A percentile compares a stretch with the other conserved stretches of the same genome.
Conservation (phyloP, 2,329 filamentous ascomycete genomes). For the Neofusicoccum umdonicola region DNA sequence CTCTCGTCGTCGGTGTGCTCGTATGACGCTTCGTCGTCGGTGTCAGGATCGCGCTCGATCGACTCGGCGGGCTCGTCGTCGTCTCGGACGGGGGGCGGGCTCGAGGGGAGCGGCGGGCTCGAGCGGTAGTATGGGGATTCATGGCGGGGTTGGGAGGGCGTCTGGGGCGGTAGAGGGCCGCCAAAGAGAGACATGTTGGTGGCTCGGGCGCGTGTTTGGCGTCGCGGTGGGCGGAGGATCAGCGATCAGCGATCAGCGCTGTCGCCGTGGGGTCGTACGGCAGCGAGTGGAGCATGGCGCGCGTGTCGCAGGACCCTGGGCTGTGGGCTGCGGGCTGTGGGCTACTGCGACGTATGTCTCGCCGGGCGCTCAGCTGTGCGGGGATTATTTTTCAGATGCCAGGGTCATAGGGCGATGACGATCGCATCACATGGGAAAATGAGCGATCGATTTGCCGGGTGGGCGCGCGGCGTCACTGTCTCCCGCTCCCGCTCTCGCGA, state of each 20-base stretch:
- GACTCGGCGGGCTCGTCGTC: background rate
- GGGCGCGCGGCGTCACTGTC: conserved; percentile 3
- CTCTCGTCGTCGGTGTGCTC: conserved; percentile 18
- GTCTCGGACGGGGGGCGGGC: background rate
- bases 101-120: background rate
- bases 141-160: background rate
- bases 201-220: background rate
- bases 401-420: background rate
- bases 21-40: background rate
- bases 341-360: background rate
- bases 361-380: background rate
- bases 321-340: no score
- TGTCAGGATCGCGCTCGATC: background rate
- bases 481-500: background rate
- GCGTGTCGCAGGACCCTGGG: background rate
- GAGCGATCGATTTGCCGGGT: conserved; percentile 1
- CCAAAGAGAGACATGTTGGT: conserved; percentile 18
- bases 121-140: background rate
- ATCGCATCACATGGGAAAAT: conserved; percentile 9
- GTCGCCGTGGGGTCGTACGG: background rate
- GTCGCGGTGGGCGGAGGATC: background rate
- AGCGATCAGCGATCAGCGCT: background rate
- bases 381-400: background rate
- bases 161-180: conserved; percentile 9
- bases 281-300: conserved; percentile 1